A percentile compares a stretch with the other conserved stretches of the same genome.
Evolutionary conservation across 768 basidiomycete species (phyloP).

Genomic region (Roridomyces roridus): DNA sequence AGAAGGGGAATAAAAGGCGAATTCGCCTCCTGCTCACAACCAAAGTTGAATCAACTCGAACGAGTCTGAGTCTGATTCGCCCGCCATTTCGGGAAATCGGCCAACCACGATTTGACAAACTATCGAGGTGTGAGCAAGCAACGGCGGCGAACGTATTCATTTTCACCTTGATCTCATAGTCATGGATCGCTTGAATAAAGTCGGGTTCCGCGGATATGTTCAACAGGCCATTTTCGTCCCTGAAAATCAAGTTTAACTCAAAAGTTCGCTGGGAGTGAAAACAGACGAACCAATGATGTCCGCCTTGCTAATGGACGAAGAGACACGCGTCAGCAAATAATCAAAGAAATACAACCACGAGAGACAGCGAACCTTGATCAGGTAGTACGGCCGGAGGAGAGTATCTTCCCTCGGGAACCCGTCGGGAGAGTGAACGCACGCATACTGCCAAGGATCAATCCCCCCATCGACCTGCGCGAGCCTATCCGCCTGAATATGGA

Average conservation of each 20-base stretch:
- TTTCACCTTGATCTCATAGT: slow-evolving; percentile 14
- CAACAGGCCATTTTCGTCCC: slow-evolving; percentile 19
- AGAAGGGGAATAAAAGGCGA: too few species aligned
- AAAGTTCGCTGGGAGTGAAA: not conserved
- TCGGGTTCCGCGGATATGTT: slow-evolving; percentile 13
- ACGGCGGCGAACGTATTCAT: too few species aligned
- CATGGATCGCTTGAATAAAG: slow-evolving; percentile 16
- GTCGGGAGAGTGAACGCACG: slow-evolving; percentile 20
- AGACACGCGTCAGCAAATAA: not conserved
- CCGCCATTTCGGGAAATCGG: slow-evolving; percentile 15
- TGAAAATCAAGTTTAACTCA: not conserved
- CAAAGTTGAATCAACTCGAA: too few species aligned
- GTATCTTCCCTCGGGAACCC: slow-evolving; percentile 4
- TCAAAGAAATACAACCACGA: not conserved
- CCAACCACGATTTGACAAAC: slow-evolving; percentile 20
- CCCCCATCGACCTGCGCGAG: slow-evolving; percentile 19
- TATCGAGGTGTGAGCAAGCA: too few species aligned
- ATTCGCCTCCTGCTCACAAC: too few species aligned
- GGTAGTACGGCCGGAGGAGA: slow-evolving; percentile 19
- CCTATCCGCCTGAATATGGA: slow-evolving; percentile 12
- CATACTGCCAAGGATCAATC: slow-evolving; percentile 22
- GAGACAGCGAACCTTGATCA: slow-evolving; percentile 6
- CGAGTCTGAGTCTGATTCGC: slow-evolving; percentile 1
- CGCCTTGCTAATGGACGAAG: slow-evolving; percentile 15
- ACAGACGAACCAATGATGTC: slow-evolving; percentile 14